Percentiles rank a stretch among this genome's conserved stretches.
These are phyloP conservation scores for Nymphaea thermarum DNA, from an alignment of 164 flowering plant species.

Conservation along the genomic window DNA sequence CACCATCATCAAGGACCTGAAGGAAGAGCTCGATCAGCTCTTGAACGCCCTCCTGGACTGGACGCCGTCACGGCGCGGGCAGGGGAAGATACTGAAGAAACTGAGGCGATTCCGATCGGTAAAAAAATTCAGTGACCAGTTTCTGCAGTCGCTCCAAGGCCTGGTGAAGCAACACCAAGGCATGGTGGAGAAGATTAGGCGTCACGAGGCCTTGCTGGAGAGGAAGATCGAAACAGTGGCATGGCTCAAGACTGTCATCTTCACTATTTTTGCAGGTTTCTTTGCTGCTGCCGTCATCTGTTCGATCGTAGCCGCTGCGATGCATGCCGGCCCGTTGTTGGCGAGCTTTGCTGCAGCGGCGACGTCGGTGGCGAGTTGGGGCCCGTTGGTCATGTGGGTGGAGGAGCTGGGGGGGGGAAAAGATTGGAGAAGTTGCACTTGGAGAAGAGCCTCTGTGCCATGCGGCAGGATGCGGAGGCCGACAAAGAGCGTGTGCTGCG, in stretches of 20 bases:
- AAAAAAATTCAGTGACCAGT: too few relatives aligned
- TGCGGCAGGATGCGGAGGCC: background rate
- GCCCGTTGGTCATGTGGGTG: background rate
- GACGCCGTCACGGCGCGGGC: too few relatives aligned
- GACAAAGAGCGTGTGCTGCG: background rate
- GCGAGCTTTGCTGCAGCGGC: background rate
- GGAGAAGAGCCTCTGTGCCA: background rate
- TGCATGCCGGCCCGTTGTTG: background rate
- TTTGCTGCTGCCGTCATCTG: background rate
- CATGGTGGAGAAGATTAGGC: too few relatives aligned
- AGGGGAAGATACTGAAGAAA: too few relatives aligned
- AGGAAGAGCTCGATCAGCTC: too few relatives aligned
- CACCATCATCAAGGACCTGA: too few relatives aligned
- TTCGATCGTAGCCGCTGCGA: background rate
- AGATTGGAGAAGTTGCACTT: background rate
- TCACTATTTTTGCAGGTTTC: background rate
- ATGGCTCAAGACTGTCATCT: background rate
- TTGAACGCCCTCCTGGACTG: too few relatives aligned
- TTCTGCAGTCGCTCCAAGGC: too few relatives aligned
- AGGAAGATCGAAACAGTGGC: background rate
- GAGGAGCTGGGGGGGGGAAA: background rate
- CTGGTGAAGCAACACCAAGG: too few relatives aligned
- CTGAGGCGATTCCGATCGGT: too few relatives aligned
- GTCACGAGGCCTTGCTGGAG: background rate
- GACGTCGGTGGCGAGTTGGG: background rate